Percentiles rank a stretch among this genome's conserved stretches.
phyloP scores from a whole-genome alignment of 1,284 basidiomycete species.

The Leccinum glutinopallens region DNA sequence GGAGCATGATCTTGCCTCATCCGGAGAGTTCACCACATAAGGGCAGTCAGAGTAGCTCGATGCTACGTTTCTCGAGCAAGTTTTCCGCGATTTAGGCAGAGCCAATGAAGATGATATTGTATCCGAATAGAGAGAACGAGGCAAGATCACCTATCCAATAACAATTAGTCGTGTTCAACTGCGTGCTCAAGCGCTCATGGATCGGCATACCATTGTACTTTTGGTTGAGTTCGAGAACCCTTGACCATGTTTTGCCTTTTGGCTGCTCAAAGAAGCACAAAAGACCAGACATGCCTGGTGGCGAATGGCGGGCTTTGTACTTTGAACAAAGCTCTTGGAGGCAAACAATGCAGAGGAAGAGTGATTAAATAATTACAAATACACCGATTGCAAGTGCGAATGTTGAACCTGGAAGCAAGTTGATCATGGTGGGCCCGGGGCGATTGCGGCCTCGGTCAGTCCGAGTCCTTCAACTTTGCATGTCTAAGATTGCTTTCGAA shows the following conservation, averaged over 20 bases:
- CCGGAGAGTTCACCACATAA: no score
- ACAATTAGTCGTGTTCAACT: neutral
- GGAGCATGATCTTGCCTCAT: no score
- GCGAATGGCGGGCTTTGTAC: constrained; percentile 13
- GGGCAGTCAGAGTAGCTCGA: no score
- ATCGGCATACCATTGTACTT: constrained; percentile 16
- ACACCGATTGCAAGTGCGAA: no score
- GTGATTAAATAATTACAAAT: no score
- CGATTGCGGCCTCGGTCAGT: no score
- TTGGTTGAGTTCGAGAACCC: constrained; percentile 16
- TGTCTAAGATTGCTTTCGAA: no score
- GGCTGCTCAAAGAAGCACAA: constrained; percentile 5
- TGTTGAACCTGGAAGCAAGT: no score
- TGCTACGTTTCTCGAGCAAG: constrained; percentile 10
- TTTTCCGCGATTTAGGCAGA: constrained; percentile 23
- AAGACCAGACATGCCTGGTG: constrained; percentile 23
- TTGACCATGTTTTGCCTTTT: constrained; percentile 15
- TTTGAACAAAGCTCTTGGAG: constrained; percentile 5
- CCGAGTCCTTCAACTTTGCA: no score
- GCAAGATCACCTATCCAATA: constrained; percentile 20
- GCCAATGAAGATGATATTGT: constrained; percentile 21
- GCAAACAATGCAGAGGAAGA: no score
- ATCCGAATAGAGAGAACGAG: constrained; percentile 19
- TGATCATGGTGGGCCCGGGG: no score
- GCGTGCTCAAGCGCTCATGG: neutral